Base-by-base conservation (phyloP, 2,329 filamentous ascomycete genomes). In the Stagonosporopsis cucurbitacearum region DNA sequence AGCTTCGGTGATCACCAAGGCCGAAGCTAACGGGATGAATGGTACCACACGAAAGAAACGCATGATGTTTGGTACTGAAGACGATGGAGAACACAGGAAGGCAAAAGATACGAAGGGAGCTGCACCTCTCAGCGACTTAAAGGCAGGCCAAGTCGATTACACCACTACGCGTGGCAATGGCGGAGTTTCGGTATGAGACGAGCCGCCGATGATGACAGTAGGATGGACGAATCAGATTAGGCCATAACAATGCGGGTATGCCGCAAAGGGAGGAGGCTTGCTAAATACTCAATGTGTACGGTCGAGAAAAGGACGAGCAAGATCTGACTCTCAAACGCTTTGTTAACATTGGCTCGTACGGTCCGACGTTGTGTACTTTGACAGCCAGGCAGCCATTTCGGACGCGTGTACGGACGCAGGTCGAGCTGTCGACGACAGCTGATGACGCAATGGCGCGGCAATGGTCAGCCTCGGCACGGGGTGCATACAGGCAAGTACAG, bases 1-100 rank as follows among this genome's bases (percentile, higher is more conserved):
- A 59, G 82, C 77, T 43, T 83, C 77, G 15, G 82, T 82, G 44
- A 86, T 74, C 55, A 85, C 81, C 49, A 85, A 78, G 23, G 82
- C 82, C 48, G 81, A 74, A 59, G 78, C 73, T 45, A 82, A 60
- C 26, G 81, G 80, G 63, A 80, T 78, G 45, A 84, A 72, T 53
- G 81, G 79, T 58, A 85, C 67, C 40, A 84, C 62, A 43, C 74
- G 73, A 47, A 73, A 71, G 67, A 82, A 72, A 74, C 78, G 83
- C 82, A 84, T 84, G 40, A 58, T 77, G 62, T 44, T 32, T 50
- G 50, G 32, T 57, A 52, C 33, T 58, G 40, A 50, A 33, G 46
- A 40, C 42, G 48, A 43, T 44, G 48, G 35, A 44, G 55, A 40
- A 46, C 48, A 43, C 30, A 57, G 49, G 36, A 28, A 47, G 32